Evolutionary conservation across 1,284 basidiomycete species (phyloP).

Genomic region (Agaricales sp.): DNA sequence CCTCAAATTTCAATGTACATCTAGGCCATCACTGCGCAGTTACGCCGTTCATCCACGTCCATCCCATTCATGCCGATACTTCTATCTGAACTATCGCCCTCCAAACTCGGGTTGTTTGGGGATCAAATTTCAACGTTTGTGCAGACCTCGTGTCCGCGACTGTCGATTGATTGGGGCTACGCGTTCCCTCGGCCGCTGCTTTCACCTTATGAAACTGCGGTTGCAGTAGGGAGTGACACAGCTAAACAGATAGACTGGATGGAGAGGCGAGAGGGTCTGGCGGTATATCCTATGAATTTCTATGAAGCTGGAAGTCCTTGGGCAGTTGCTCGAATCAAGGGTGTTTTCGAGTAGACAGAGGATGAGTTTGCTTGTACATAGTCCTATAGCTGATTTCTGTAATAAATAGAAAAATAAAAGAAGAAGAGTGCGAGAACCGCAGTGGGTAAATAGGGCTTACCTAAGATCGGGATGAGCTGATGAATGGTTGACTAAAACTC

Average conservation of each 20-base stretch:
- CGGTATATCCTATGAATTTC: conserved; percentile 92
- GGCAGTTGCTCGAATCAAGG: conserved; percentile 43
- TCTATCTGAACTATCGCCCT: conserved; percentile 91
- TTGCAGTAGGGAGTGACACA: conserved; percentile 66
- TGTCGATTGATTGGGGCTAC: conserved; percentile 98
- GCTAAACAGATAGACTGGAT: conserved; percentile 48
- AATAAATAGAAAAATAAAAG: too few species aligned
- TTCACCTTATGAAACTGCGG: conserved; percentile 90
- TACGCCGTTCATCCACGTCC: conserved; percentile 36
- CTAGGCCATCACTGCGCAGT: conserved; percentile 70
- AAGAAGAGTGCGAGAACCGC: too few species aligned
- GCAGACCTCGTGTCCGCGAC: conserved; percentile 90
- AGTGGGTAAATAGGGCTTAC: too few species aligned
- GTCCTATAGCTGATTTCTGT: too few species aligned
- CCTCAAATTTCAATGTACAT: conserved; percentile 3
- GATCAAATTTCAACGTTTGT: conserved; percentile 81
- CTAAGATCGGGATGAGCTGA: too few species aligned
- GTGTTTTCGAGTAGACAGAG: conserved; percentile 9
- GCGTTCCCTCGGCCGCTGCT: conserved; percentile 87
- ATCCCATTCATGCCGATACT: conserved; percentile 84
- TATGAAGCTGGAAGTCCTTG: conserved; percentile 73
- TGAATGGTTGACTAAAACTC: too few species aligned
- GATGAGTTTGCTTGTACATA: too few species aligned
- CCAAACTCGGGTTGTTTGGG: conserved; percentile 82
- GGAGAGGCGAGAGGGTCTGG: conserved; percentile 24